Evolutionary conservation across 1,139 yeast genomes (phyloP).

Genomic region (Pichia sp.): DNA sequence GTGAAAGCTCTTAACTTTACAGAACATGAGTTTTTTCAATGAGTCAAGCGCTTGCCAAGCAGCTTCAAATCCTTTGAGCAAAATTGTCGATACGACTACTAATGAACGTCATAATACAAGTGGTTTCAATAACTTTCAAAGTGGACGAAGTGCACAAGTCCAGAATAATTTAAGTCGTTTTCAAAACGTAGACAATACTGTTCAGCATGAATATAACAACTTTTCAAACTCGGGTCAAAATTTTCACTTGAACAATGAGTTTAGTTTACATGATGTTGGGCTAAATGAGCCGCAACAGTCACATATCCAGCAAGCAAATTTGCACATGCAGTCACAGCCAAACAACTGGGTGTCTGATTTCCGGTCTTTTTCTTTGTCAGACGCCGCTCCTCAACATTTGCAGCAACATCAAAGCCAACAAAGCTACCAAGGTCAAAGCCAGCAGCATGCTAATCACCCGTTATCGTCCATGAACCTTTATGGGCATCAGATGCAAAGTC

Average conservation of each 20-base stretch:
- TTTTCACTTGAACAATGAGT: not conserved
- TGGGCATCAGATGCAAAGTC: not conserved
- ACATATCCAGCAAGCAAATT: not conserved
- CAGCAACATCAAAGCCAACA: not conserved
- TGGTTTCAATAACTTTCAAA: not conserved
- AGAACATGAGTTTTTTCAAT: conserved; percentile 13
- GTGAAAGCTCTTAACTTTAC: not conserved
- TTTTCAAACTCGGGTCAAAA: conserved; percentile 3
- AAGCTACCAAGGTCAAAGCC: conserved; percentile 7
- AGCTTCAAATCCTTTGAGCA: conserved; percentile 9
- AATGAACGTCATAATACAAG: not conserved
- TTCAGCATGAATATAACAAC: conserved; percentile 17
- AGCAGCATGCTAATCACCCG: not conserved
- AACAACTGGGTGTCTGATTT: conserved; percentile 7
- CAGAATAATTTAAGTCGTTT: conserved; percentile 10
- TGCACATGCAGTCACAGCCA: not conserved
- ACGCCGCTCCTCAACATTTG: not conserved
- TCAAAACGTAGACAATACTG: conserved; percentile 13
- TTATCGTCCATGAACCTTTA: not conserved
- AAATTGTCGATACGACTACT: conserved; percentile 2
- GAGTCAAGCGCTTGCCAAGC: conserved; percentile 7
- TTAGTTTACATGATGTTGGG: not conserved
- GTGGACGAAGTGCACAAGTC: not conserved
- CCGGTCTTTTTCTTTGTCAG: not conserved
- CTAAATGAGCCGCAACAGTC: not conserved